phyloP scores from a whole-genome alignment of 1,284 basidiomycete species.

The Microbotryomycetes sp. region DNA sequence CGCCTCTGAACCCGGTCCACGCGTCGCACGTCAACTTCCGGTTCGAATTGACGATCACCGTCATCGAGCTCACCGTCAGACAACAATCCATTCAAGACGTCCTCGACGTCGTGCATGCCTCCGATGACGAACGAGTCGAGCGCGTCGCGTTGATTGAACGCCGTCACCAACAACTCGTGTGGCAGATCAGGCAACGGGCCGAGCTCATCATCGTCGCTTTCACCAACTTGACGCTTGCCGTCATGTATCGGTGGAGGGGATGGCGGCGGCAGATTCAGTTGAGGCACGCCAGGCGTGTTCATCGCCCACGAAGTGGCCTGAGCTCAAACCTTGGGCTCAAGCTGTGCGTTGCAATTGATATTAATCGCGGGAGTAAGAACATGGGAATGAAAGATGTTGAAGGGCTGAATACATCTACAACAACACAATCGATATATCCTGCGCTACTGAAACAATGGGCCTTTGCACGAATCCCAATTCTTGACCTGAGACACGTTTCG shows the following conservation, averaged over 20 bases:
- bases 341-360: too few relatives aligned
- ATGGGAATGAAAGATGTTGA: too few relatives aligned
- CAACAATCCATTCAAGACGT: conserved; percentile 63
- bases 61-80: conserved; percentile 59
- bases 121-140: conserved; percentile 32
- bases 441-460: too few relatives aligned
- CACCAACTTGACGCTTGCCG: not conserved
- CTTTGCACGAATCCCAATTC: too few relatives aligned
- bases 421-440: too few relatives aligned
- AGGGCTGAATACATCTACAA: too few relatives aligned
- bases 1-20: conserved; percentile 50
- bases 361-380: too few relatives aligned
- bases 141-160: conserved; percentile 19
- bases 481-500: too few relatives aligned
- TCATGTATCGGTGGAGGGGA: not conserved
- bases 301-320: not conserved
- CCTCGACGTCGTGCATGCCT: conserved; percentile 21
- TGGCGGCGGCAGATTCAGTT: not conserved
- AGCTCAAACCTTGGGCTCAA: too few relatives aligned
- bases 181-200: conserved; percentile 24
- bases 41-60: conserved; percentile 43
- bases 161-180: conserved; percentile 20
- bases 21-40: conserved; percentile 61
- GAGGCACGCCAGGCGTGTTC: not conserved
- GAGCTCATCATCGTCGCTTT: not conserved